A percentile compares a stretch with the other conserved stretches of the same genome.
These are phyloP conservation scores for Tylopilus plumbeoviolaceoides DNA, from an alignment of 768 basidiomycete species.

Conservation along the genomic window DNA sequence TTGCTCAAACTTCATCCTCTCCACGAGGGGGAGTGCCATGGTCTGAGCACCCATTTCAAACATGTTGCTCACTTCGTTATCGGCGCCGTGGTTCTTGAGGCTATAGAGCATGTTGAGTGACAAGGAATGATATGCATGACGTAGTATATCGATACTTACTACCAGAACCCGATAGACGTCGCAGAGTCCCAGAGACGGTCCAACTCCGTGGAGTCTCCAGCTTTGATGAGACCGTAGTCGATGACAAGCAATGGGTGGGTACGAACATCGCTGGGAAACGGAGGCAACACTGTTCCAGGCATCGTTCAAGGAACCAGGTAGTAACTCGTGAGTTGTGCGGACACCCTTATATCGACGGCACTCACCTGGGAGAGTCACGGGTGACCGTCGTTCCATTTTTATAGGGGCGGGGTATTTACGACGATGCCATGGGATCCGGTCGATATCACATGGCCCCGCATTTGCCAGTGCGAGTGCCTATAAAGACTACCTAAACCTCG, in stretches of 20 bases:
- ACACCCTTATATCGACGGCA: neutral
- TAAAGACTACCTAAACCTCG: no score
- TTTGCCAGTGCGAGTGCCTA: no score
- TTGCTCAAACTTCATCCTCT: slow-evolving; percentile 42
- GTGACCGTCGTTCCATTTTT: neutral
- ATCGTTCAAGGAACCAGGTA: slow-evolving; percentile 17
- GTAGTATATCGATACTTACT: slow-evolving; percentile 33
- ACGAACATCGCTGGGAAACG: slow-evolving; percentile 42
- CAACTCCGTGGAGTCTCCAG: slow-evolving; percentile 35
- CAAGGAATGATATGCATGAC: neutral
- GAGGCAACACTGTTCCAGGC: slow-evolving; percentile 32
- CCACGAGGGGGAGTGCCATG: slow-evolving; percentile 38
- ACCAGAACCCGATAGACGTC: slow-evolving; percentile 51
- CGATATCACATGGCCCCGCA: no score
- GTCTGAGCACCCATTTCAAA: slow-evolving; percentile 41
- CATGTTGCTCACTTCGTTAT: slow-evolving; percentile 34
- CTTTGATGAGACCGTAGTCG: slow-evolving; percentile 38
- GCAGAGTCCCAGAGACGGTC: slow-evolving; percentile 45
- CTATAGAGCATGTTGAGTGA: slow-evolving; percentile 15
- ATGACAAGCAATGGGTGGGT: slow-evolving; percentile 45
- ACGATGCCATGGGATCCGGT: neutral
- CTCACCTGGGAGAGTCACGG: neutral
- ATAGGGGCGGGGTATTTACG: neutral
- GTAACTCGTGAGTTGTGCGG: neutral
- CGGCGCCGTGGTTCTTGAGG: slow-evolving; percentile 42